A percentile compares a stretch with the other conserved stretches of the same genome.
Evolutionary conservation across 352 stramenopile species (phyloP).

Genomic region (Phytophthora melonis): DNA sequence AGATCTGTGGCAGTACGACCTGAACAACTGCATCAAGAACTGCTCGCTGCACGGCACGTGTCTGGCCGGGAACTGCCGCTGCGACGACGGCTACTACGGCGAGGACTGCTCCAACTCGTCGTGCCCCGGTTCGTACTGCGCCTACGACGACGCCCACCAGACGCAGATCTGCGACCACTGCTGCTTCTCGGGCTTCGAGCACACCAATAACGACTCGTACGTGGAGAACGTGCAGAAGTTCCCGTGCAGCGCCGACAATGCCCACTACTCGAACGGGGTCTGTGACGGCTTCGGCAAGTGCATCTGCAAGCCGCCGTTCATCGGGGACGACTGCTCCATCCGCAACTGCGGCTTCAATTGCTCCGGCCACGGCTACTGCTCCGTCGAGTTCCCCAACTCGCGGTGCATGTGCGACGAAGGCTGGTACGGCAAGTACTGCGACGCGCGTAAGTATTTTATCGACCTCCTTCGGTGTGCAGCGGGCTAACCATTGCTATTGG

Average conservation of each 20-base stretch:
- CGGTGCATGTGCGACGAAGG: conserved; percentile 96
- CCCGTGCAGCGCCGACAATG: conserved; percentile 81
- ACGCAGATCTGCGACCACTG: conserved; percentile 94
- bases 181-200: conserved; percentile 91
- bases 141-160: conserved; percentile 89
- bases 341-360: conserved; percentile 94
- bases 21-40: conserved; percentile 93
- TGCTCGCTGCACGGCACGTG: conserved; percentile 94
- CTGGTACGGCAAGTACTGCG: conserved; percentile 95
- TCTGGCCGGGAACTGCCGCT: conserved; percentile 93
- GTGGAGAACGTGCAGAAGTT: conserved; percentile 93
- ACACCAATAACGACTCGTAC: conserved; percentile 91
- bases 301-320: conserved; percentile 95
- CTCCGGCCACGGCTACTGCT: conserved; percentile 95
- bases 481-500: neutral
- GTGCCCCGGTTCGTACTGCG: conserved; percentile 94
- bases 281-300: conserved; percentile 97
- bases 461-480: no score
- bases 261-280: conserved; percentile 94
- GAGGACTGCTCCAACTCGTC: conserved; percentile 95
- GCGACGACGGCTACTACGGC: conserved; percentile 96
- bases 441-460: conserved; percentile 65
- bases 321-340: conserved; percentile 93
- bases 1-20: conserved; percentile 93
- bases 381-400: conserved; percentile 95